Evolutionary conservation across 805 yeast species (phyloP), one percentile per base, ranked within the genome.

Genomic region (Kregervanrija delftensis): DNA sequence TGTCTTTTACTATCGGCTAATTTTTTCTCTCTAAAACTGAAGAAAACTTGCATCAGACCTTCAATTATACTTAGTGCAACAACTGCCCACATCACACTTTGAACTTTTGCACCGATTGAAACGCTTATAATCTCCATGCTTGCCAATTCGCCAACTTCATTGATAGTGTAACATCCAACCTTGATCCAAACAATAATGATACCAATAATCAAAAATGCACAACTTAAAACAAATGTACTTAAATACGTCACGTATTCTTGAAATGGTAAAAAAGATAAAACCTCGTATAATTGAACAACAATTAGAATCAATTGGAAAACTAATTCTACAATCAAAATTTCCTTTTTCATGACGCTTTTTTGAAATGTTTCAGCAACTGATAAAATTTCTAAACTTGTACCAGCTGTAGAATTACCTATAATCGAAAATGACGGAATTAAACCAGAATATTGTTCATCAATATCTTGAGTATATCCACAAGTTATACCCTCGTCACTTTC

Each of bases 381-480:
- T 37, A 49, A 47, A 30, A 49, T 30, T n/a, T 44, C 43, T 14
- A 49, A 38, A 8, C 38, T 43, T 11, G 50, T 43, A 9, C 39
- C 37, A 12, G 40, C 13, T 6, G 47, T 40, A 6, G 43, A 34
- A 14, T 41, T 44, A 17, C 39, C 40, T 4, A 45, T 47, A n/a
- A 49, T 39, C 2, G 50, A 44, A 37, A 49, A 49, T 4, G 48
- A 47, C 4, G 52, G 52, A 13, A 49, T 50, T 16, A 43, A 31
- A 11, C 30, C 11, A 11, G 30, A 13, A 33, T 49, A 49, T 2
- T 32, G 17, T 16, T 16, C 33, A 30, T 44, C 42, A 32, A 49
- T 49, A 17, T 49, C 49, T 4, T 35, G 9, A 5, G 46, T 47
- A 35, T 49, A 49, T 11, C 49, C 52, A 43, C 52, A 49, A 9